A percentile compares a stretch with the other conserved stretches of the same genome.
phyloP scores from a whole-genome alignment of 2,329 filamentous ascomycete genomes.

The Fusarium compactum region DNA sequence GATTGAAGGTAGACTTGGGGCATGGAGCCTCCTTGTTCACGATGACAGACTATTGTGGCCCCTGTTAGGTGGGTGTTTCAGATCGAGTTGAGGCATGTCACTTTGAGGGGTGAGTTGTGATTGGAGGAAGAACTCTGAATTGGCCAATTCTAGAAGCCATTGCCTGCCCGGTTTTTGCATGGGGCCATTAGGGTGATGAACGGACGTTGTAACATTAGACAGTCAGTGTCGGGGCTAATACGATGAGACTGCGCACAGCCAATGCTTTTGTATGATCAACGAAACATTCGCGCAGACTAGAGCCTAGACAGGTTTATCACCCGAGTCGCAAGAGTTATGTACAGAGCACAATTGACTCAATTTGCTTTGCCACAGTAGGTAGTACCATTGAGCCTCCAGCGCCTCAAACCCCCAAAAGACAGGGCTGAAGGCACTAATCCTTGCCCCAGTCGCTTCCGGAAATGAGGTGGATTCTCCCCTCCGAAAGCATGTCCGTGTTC shows the following conservation, averaged over 20 bases:
- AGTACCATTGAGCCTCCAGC: background rate
- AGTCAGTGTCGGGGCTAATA: background rate
- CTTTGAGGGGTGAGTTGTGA: background rate
- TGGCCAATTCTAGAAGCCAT: background rate
- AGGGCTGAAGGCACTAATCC: conserved; percentile 6
- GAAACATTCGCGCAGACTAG: background rate
- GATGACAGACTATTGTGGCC: background rate
- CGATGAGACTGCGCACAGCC: background rate
- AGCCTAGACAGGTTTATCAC: too few relatives aligned
- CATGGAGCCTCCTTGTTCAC: background rate
- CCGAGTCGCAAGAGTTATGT: too few relatives aligned
- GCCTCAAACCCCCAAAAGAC: background rate
- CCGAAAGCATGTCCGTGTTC: background rate
- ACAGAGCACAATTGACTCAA: background rate
- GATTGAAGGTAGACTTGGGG: background rate
- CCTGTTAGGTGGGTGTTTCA: conserved; percentile 18
- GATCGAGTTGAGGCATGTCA: conserved; percentile 16
- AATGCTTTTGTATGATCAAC: background rate
- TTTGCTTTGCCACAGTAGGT: background rate
- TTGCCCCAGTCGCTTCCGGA: conserved; percentile 11
- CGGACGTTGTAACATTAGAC: background rate
- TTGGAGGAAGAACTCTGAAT: conserved; percentile 25
- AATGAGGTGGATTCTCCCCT: conserved; percentile 24
- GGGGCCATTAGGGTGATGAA: background rate
- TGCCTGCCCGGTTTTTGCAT: background rate